phyloP scores from a whole-genome alignment of 495 filamentous ascomycete genomes.

The Aspergillus wentii region DNA sequence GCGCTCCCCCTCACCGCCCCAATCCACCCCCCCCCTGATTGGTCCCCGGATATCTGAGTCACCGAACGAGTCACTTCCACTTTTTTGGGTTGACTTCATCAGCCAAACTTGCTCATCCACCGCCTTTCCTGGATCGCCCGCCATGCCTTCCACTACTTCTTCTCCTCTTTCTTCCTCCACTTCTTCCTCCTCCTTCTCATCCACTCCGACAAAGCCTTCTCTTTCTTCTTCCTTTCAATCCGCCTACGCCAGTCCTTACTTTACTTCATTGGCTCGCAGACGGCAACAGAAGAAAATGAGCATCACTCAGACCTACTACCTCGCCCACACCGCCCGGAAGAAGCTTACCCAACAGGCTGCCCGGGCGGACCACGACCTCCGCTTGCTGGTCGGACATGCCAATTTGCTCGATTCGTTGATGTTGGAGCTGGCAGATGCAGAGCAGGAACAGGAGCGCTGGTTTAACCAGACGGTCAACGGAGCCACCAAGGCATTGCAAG shows the following conservation, averaged over 20 bases:
- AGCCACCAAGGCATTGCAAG: constrained; percentile 50
- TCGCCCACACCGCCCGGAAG: constrained; percentile 89
- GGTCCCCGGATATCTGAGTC: constrained; percentile 28
- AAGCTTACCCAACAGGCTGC: constrained; percentile 93
- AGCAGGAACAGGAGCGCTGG: constrained; percentile 94
- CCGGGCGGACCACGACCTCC: constrained; percentile 86
- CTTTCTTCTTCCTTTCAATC: constrained; percentile 4
- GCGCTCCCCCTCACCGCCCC: constrained; percentile 24
- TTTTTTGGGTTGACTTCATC: constrained; percentile 18
- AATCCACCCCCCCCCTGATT: constrained; percentile 13
- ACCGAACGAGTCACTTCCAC: constrained; percentile 26
- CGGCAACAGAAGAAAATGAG: constrained; percentile 79
- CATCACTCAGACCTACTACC: constrained; percentile 95
- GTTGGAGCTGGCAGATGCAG: constrained; percentile 91
- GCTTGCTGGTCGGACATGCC: constrained; percentile 91
- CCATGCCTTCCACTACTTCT: constrained; percentile 17
- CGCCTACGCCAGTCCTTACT: constrained; percentile 25
- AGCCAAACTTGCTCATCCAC: too few species aligned
- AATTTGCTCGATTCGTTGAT: constrained; percentile 96
- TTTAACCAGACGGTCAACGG: constrained; percentile 92
- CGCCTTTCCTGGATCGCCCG: constrained; percentile 18
- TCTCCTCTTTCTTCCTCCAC: constrained; percentile 8
- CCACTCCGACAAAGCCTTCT: constrained; percentile 4
- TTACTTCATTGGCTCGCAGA: constrained; percentile 24
- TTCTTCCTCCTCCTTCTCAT: constrained; percentile 4